Base-by-base conservation (phyloP, 345 rosid genomes). In the Linum trigynum region DNA sequence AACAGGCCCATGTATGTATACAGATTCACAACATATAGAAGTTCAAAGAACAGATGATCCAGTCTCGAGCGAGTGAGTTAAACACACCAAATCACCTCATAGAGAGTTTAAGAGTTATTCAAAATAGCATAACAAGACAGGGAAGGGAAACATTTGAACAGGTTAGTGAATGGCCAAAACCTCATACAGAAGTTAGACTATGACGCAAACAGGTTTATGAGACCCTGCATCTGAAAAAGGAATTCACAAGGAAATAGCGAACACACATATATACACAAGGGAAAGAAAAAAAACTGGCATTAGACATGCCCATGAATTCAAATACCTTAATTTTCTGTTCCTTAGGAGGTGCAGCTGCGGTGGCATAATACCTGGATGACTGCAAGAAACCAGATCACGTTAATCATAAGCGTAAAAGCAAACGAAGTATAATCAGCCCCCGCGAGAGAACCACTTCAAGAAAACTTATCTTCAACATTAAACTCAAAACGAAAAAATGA, bases 261-360 rank as follows among this genome's bases (percentile, higher is more conserved):
- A 66, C 62, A 41, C 42, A 35, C 39, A 58, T 56, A 39, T 39
- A 38, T 5, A 51, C 16, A 23, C 35, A 15, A 59, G n/a, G 55
- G n/a, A 12, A 39, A 65, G 9, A 37, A 2, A 38, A 38, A 56
- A 62, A 42, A 16, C 39, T 0, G 14, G 1, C 9, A 3, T 3
- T 48, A 48, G 53, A 15, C 9, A 15, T 48, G 53, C 9, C 9
- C n/a, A 3, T 10, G 4, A 40, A 10, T 17, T 42, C 11, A 53
- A 39, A 72, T 78, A 90, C 99, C 97, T 88, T 94, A 64, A 90
- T 77, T 39, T 83, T 86, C 37, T 16, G 75, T 57, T 82, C 84
- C 65, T 69, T 71, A 40, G 76, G 70, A 39, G 76, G 70, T 51
- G 67, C 71, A 1, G 90, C 43, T 14, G 80, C 83, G 61, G 89